Percentiles rank a stretch among this genome's conserved stretches.
Conservation (phyloP, 2,329 filamentous ascomycete species). For the Trichophyton mentagrophytes region DNA sequence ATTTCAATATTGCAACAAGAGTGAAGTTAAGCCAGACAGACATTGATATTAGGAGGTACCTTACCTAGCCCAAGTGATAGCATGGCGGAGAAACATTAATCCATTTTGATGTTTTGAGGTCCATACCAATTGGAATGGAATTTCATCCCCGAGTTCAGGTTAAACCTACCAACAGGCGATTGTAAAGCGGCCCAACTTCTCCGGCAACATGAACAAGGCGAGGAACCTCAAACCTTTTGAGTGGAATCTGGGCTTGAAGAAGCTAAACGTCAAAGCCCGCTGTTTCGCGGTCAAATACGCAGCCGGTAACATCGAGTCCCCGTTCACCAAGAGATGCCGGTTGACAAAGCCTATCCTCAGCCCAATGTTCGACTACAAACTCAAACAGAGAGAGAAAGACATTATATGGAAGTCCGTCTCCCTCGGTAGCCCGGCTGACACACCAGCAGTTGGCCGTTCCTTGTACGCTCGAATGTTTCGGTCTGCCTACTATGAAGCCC, state of each 20-base stretch:
- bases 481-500: constrained; percentile 33
- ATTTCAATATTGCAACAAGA: background rate
- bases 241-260: background rate
- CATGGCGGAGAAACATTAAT: background rate
- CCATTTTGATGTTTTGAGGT: background rate
- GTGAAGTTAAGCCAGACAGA: background rate
- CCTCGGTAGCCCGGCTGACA: constrained; percentile 17
- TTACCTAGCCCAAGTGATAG: no score
- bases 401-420: constrained; percentile 39
- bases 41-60: background rate
- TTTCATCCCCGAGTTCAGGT: background rate
- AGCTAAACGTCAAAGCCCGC: background rate
- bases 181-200: background rate
- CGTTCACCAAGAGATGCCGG: constrained; percentile 17
- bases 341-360: constrained; percentile 15
- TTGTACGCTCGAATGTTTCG: constrained; percentile 33
- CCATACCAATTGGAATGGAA: no score
- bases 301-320: constrained; percentile 8
- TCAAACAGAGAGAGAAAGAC: constrained; percentile 27
- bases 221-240: background rate
- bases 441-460: constrained; percentile 37
- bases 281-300: background rate
- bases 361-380: constrained; percentile 27
- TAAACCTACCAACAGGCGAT: background rate
- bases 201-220: background rate